Base-by-base conservation (phyloP, 352 stramenopile species). In the Blastocystis sp. region DNA sequence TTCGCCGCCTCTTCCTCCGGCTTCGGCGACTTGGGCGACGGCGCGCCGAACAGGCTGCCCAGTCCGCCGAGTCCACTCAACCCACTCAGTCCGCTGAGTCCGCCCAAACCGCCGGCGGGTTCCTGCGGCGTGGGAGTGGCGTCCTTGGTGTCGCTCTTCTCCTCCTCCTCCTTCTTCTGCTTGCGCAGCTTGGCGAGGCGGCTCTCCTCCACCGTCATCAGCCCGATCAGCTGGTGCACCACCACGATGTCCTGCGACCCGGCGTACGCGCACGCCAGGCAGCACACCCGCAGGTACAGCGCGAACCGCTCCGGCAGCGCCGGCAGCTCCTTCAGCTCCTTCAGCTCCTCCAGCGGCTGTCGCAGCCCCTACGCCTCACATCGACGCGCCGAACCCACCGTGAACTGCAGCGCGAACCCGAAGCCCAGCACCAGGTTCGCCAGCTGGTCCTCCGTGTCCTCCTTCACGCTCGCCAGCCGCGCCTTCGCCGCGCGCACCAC, bases 111-210 rank as follows among this genome's bases (percentile, higher is more conserved):
- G 40, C 38, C 42, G 52, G 40, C 2, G 66, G 21, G 14, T 24
- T 28, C 59, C 17, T 65, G 59, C 59, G 17, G 17, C 28, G 38
- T 11, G 66, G 66, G n/a, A 9, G 24, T 11, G 66, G 4, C 11
- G 6, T 38, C 48, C 19, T 76, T 48, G 34, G 28, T 10, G 7
- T 7, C 21, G 6, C 54, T 45, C 48, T 76, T 76, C n/a, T 42
- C 52, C 10, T 76, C 66, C 38, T 76, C 66, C 38, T 76, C 52
- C 66, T 76, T 76, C 66, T 76, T 76, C 66, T 76, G 66, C 38
- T 24, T 40, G 14, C 6, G n/a, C 38, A 28, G 19, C 48, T 76
- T 24, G 28, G 17, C 64, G 17, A 76, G 54, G 3, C 66, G 52
- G 19, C 19, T 24, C 60, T 84, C 74, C 34, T 84, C 74, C 24